phyloP scores from a whole-genome alignment of 2,329 filamentous ascomycete species.

The Cladophialophora exuberans region DNA sequence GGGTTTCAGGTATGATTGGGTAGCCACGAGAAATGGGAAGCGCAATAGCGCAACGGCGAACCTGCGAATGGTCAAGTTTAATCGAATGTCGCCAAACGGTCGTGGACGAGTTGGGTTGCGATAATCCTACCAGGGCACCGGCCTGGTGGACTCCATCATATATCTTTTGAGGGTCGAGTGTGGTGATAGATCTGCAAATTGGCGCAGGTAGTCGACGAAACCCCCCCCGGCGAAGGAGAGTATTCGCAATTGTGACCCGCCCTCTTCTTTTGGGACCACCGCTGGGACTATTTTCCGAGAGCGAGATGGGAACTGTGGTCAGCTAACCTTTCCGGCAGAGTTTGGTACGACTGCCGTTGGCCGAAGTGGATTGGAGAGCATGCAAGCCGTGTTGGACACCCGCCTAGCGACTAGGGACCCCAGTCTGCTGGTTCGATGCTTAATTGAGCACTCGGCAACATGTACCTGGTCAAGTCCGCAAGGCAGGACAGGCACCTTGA shows the following conservation, averaged over 20 bases:
- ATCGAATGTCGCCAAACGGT: constrained; percentile 14
- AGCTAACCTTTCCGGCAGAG: constrained; percentile 15
- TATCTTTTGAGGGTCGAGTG: constrained; percentile 19
- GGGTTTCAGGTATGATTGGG: constrained; percentile 25
- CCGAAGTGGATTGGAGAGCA: constrained; percentile 15
- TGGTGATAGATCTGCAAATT: constrained; percentile 15
- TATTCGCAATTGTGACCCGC: constrained; percentile 20
- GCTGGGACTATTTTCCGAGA: constrained; percentile 18
- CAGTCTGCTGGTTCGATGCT: constrained; percentile 14
- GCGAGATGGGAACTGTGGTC: constrained; percentile 9
- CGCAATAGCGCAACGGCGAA: constrained; percentile 28
- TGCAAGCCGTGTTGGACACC: constrained; percentile 4
- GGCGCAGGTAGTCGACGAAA: constrained; percentile 12
- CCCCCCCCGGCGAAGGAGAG: constrained; percentile 15
- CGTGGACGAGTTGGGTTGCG: constrained; percentile 12
- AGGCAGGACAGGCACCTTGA: constrained; percentile 13
- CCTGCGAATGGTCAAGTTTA: constrained; percentile 21
- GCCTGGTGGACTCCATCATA: constrained; percentile 13
- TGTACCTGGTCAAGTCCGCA: constrained; percentile 18
- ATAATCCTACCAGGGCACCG: constrained; percentile 14
- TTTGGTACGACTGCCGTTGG: constrained; percentile 11
- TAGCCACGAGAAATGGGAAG: constrained; percentile 8
- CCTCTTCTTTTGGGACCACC: constrained; percentile 4
- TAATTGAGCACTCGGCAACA: constrained; percentile 19
- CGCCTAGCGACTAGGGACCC: constrained; percentile 11